Evolutionary conservation across 352 stramenopile genomes (phyloP).

Genomic region (Aphanomyces euteiches): DNA sequence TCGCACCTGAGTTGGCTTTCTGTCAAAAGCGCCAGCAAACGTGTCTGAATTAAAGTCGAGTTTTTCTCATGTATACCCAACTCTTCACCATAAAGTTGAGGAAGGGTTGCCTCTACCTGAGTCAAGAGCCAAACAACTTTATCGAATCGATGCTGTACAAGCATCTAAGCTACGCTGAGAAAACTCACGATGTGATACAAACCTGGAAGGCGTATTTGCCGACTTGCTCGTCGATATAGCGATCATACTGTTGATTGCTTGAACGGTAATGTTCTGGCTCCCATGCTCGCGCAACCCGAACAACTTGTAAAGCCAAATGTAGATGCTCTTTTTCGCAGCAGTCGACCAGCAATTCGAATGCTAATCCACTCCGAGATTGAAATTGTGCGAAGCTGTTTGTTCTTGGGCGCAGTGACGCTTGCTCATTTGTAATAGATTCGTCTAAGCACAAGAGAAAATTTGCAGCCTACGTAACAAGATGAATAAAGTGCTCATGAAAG

Average conservation of each 20-base stretch:
- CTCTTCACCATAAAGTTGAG: slow-evolving; percentile 17
- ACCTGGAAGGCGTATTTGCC: slow-evolving; percentile 34
- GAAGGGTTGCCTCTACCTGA: slow-evolving; percentile 16
- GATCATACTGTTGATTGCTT: slow-evolving; percentile 13
- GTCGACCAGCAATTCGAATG: slow-evolving; percentile 56
- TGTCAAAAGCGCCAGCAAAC: slow-evolving; percentile 13
- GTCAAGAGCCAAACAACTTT: slow-evolving; percentile 29
- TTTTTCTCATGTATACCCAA: slow-evolving; percentile 12
- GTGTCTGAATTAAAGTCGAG: slow-evolving; percentile 15
- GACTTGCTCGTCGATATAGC: slow-evolving; percentile 64
- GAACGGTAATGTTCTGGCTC: slow-evolving; percentile 39
- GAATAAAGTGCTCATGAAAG: background rate
- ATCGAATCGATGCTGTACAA: slow-evolving; percentile 29
- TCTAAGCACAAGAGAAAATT: slow-evolving; percentile 82
- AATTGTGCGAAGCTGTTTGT: slow-evolving; percentile 29
- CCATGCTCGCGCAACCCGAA: slow-evolving; percentile 80
- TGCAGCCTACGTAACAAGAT: slow-evolving; percentile 38
- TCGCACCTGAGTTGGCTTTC: slow-evolving; percentile 2
- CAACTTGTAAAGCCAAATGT: slow-evolving; percentile 65
- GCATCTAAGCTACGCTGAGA: slow-evolving; percentile 20
- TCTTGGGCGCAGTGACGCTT: background rate
- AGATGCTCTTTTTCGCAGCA: slow-evolving; percentile 79
- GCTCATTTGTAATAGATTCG: slow-evolving; percentile 32
- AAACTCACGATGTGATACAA: background rate
- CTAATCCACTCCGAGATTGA: slow-evolving; percentile 50